A percentile compares a stretch with the other conserved stretches of the same genome.
These are phyloP conservation scores for Diaporthe amygdali DNA, from an alignment of 2,329 filamentous ascomycete species.

Conservation along the genomic window DNA sequence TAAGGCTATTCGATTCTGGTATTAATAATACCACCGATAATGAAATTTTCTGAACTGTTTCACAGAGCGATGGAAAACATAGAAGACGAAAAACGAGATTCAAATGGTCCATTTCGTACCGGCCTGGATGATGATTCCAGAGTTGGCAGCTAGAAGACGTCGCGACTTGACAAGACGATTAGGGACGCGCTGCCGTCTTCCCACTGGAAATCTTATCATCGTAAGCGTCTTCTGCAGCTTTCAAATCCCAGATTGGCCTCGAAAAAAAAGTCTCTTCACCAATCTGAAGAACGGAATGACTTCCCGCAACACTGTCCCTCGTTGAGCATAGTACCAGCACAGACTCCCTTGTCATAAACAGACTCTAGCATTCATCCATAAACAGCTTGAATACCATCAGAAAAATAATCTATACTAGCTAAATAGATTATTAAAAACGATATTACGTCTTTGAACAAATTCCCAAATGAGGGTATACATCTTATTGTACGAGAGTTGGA, in stretches of 20 bases:
- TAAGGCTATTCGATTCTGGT: too few relatives aligned
- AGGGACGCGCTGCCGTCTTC: conserved; percentile 27
- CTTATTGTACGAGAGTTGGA: conserved; percentile 60
- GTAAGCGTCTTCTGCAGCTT: too few relatives aligned
- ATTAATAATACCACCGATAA: conserved; percentile 17
- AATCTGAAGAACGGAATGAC: too few relatives aligned
- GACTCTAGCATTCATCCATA: neutral
- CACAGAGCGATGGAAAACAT: neutral
- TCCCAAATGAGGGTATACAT: conserved; percentile 71
- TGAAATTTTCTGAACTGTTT: neutral
- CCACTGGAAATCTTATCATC: too few relatives aligned
- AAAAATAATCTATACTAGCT: neutral
- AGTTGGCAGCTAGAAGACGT: conserved; percentile 63
- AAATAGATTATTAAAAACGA: neutral
- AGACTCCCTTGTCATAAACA: too few relatives aligned
- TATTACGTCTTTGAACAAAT: conserved; percentile 37
- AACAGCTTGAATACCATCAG: neutral
- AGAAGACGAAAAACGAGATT: neutral
- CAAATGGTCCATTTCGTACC: conserved; percentile 46
- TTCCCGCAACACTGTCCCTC: too few relatives aligned
- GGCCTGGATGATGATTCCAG: conserved; percentile 57
- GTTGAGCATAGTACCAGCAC: too few relatives aligned
- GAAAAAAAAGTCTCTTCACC: too few relatives aligned
- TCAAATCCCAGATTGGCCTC: too few relatives aligned
- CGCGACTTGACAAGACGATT: conserved; percentile 56